Evolutionary conservation across 1,284 basidiomycete genomes (phyloP), one percentile per base, ranked within the genome.

Genomic region (Ceratobasidium sp.): DNA sequence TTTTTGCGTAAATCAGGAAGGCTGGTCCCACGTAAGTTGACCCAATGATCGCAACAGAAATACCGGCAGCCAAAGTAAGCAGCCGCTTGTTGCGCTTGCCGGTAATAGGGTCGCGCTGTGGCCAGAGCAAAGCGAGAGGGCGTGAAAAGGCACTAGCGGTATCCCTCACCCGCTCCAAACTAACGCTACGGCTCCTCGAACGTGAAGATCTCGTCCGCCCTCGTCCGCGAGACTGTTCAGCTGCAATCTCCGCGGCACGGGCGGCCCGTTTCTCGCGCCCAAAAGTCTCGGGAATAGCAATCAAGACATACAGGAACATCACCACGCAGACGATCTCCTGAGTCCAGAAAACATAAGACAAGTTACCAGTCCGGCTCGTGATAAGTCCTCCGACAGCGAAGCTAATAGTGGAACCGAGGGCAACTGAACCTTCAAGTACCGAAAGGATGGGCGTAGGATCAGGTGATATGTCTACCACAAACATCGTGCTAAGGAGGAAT

Each of bases 61-160:
- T 59, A 2, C 41, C 53, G 29, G 48, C 33, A 15, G 53, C 56
- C 29, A 71, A 44, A n/a, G 59, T 14, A 3, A 48, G 14, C 17
- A 71, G 36, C 15, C 66, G 66, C 24, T 47, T 56, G 54, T 71
- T 59, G n/a, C 66, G 66, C 48, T 57, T 57, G 15, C 66, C 66
- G 17, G 53, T 71, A 31, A 33, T 44, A n/a, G 66, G 51, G 54
- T 71, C 54, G 1, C 66, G 53, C n/a, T 45, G 53, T 17, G 66
- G 66, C 66, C 66, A 71, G 31, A 71, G 45, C 8, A 71, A 59
- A 24, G 31, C 36, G 27, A 71, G 44, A 24, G 66, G 66, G 22
- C 66, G 66, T 47, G 66, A 33, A 51, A 57, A 59, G 27, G 53
- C 44, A 48, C 66, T 48, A 5, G 66, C 53, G 19, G 53, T 71